Evolutionary conservation across 768 basidiomycete species (phyloP).

Genomic region (Leccinum longicurvipes): DNA sequence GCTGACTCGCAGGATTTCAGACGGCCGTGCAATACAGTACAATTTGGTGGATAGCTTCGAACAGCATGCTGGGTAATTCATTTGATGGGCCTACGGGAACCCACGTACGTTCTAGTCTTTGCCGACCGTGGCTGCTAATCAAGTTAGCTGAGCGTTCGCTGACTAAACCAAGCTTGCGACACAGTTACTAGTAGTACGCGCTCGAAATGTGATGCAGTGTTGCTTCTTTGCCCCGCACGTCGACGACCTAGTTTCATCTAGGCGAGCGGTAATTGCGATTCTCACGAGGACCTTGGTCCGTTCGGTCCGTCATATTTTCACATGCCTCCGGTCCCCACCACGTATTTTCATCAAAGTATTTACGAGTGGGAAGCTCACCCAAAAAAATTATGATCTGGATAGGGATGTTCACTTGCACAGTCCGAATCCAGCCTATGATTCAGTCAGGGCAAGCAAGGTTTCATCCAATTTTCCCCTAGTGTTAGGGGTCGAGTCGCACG

Average conservation of each 20-base stretch:
- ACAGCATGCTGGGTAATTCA: not conserved
- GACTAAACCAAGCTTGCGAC: not conserved
- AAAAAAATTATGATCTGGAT: not conserved
- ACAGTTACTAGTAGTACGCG: not conserved
- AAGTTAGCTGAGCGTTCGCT: not conserved
- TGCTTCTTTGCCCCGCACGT: not conserved
- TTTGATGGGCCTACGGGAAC: not conserved
- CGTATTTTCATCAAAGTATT: not conserved
- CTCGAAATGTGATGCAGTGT: not conserved
- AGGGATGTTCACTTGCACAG: not conserved
- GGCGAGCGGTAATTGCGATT: not conserved
- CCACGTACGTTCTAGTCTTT: not conserved
- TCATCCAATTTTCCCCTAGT: not conserved
- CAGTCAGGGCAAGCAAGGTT: conserved; percentile 9
- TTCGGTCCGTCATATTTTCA: not conserved
- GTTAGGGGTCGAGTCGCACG: not conserved
- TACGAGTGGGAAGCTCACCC: not conserved
- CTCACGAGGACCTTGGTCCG: not conserved
- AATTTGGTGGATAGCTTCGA: not conserved
- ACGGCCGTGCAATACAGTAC: not conserved
- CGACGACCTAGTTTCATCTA: not conserved
- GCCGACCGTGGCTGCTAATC: not conserved
- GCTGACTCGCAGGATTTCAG: not conserved
- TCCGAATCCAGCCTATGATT: not conserved
- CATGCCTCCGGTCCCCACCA: not conserved